Evolutionary conservation across 495 filamentous ascomycete genomes (phyloP).

Genomic region (Choiromyces venosus): DNA sequence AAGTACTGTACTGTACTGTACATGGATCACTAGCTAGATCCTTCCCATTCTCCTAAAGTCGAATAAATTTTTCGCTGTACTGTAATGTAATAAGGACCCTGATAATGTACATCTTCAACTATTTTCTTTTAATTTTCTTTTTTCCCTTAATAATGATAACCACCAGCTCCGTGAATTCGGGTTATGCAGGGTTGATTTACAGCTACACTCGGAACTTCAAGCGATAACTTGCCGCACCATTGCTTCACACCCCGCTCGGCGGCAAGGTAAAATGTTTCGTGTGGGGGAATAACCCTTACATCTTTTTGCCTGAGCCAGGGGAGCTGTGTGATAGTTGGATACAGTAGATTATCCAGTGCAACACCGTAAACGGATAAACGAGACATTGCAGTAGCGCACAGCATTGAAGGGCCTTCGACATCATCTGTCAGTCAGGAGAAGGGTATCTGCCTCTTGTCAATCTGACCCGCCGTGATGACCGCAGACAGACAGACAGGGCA

Average conservation of each 20-base stretch:
- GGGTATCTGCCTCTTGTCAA: neutral
- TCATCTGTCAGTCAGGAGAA: neutral
- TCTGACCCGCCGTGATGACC: neutral
- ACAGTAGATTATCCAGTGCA: neutral
- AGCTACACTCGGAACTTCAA: neutral
- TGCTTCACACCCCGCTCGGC: neutral
- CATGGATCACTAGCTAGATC: neutral
- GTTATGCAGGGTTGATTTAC: neutral
- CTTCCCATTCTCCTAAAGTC: neutral
- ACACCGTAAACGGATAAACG: neutral
- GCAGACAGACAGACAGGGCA: neutral
- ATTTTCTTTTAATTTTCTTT: too few relatives aligned
- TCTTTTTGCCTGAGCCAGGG: neutral
- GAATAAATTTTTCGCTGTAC: neutral
- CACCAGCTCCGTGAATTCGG: neutral
- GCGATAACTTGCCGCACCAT: neutral
- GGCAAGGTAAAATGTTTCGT: neutral
- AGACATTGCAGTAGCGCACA: neutral
- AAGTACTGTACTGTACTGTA: neutral
- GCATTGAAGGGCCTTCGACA: neutral
- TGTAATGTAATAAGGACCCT: neutral
- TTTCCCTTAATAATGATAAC: too few relatives aligned
- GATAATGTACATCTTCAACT: neutral
- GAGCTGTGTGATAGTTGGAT: neutral
- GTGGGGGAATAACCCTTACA: neutral